Base-by-base conservation (phyloP, 139 green algal genomes). In the Chlamydomonas eustigma region DNA sequence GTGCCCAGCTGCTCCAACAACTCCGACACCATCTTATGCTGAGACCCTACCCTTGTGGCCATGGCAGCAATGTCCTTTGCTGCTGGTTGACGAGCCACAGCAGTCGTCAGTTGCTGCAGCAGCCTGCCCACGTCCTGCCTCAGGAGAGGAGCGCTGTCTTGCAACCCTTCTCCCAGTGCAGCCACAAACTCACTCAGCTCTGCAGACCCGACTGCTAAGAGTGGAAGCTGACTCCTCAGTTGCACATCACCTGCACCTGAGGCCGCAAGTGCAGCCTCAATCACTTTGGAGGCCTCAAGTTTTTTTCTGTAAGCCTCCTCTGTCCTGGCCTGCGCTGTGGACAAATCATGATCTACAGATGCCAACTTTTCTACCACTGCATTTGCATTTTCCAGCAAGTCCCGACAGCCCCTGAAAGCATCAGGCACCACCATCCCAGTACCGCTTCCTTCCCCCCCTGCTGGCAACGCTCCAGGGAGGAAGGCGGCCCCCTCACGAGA, bases 41-140 rank as follows among this genome's bases (percentile, higher is more conserved):
- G 58, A 8, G 18, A 36, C 18, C 25, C 58, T 8, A 69, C 58
- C 5, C 58, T 24, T 5, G 24, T n/a, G 58, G 58, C 58, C 58
- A 69, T 69, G 24, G n/a, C 18, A 5, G 58, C 58, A 5, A 69
- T n/a, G n/a, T 69, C 24, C 58, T 69, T 69, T 24, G 58, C 58
- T 8, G 58, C 58, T 22, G 58, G 24, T 22, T 30, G n/a, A 30
- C 58, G 58, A 22, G 58, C 58, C 8, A 69, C 58, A 8, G 58
- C 58, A 5, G 33, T 18, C 6, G 33, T 24, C 58, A 58, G 44
- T 18, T 58, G 44, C 44, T 58, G 44, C 12, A 58, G 44, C 12
- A 58, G 44, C n/a, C 18, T 8, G 25, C 24, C 58, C 31, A 69
- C 58, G 33, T 69, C 24, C 58, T n/a, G 58, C 58, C 58, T 36